Evolutionary conservation across 2,329 filamentous ascomycete species (phyloP).

Genomic region (Fusarium chlamydosporum): DNA sequence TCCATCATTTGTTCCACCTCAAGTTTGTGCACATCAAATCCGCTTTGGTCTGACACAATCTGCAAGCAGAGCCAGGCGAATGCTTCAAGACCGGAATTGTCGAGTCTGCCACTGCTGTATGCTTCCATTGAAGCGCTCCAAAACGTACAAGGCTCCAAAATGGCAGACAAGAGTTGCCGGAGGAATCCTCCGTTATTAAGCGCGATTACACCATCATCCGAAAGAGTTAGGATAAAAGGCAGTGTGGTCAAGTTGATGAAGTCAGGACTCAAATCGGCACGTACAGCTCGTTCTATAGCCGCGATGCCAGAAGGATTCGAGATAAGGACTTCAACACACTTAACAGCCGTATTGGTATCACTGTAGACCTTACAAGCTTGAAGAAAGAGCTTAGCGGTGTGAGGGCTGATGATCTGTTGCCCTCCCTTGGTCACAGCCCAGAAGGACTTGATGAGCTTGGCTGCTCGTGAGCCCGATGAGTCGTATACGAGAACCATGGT

Average conservation of each 20-base stretch:
- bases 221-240: constrained; percentile 33
- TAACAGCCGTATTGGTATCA: constrained; percentile 29
- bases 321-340: constrained; percentile 51
- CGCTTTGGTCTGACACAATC: constrained; percentile 53
- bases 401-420: constrained; percentile 25
- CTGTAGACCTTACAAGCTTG: constrained; percentile 41
- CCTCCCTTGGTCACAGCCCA: constrained; percentile 38
- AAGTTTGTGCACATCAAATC: constrained; percentile 19
- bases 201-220: constrained; percentile 30
- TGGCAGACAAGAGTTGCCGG: constrained; percentile 56
- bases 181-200: constrained; percentile 45
- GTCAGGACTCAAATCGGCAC: constrained; percentile 39
- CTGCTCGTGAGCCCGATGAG: constrained; percentile 20
- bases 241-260: constrained; percentile 51
- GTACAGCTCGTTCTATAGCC: constrained; percentile 48
- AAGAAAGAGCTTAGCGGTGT: constrained; percentile 50
- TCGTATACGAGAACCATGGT: constrained; percentile 26
- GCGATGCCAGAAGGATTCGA: constrained; percentile 41
- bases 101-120: constrained; percentile 52
- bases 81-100: constrained; percentile 51
- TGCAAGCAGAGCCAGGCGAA: constrained; percentile 67
- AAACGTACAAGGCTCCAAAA: constrained; percentile 67
- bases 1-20: constrained; percentile 51
- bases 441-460: constrained; percentile 40
- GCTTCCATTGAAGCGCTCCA: constrained; percentile 64